Evolutionary conservation across 2,329 filamentous ascomycete species (phyloP), one percentile per base, ranked within the genome.

Genomic region (Waltergamsia citrina): DNA sequence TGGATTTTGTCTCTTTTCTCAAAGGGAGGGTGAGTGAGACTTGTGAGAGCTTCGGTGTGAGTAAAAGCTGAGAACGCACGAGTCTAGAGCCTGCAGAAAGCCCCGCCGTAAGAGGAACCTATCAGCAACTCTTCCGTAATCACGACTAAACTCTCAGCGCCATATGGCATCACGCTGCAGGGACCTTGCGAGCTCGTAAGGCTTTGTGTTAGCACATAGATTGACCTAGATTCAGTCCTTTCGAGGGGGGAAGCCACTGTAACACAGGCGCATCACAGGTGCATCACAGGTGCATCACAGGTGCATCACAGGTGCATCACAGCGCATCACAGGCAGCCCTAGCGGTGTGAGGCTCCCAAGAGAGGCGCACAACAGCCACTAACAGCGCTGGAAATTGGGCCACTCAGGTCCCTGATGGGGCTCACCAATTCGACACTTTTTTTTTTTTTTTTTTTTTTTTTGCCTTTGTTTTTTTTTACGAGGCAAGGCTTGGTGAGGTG

Each of bases 191-290:
- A 25, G 23, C n/a, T 25, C 9, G n/a, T n/a, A n/a, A n/a, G n/a
- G n/a, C n/a, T n/a, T n/a, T n/a, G n/a, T n/a, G n/a, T n/a, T n/a
- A n/a, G n/a, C n/a, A n/a, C n/a, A n/a, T n/a, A n/a, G n/a, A n/a
- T n/a, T n/a, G n/a, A n/a, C n/a, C n/a, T n/a, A n/a, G n/a, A n/a
- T n/a, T n/a, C n/a, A n/a, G n/a, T n/a, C n/a, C n/a, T n/a, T n/a
- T n/a, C n/a, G n/a, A n/a, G n/a, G n/a, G n/a, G n/a, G n/a, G n/a
- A 17, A 31, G 29, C 29, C 29, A 31, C 14, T 31, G 29, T 31
- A 17, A 19, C 17, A 31, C 29, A 31, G 29, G 23, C 23, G n/a
- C 14, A 15, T n/a, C 26, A 16, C 26, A n/a, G 26, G 5, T 9
- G 14, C 26, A 8, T 8, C 17, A 16, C 26, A 28, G 8, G 4